A percentile compares a stretch with the other conserved stretches of the same genome.
These are phyloP conservation scores for Trichoderma citrinoviride DNA, from an alignment of 2,329 filamentous ascomycete species.

Conservation along the genomic window DNA sequence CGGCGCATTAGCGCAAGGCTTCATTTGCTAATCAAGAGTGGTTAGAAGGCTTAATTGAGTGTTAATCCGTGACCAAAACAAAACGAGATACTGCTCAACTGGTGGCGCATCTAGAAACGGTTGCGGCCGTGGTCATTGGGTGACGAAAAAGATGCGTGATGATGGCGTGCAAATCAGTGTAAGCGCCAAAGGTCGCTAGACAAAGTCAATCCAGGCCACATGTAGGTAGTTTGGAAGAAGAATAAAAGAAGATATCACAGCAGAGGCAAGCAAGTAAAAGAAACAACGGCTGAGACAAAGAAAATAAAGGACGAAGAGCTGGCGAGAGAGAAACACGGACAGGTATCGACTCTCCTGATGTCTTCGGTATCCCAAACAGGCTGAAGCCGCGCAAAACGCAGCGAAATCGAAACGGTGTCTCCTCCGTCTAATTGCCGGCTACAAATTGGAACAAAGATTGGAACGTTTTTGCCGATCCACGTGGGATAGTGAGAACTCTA, in stretches of 20 bases:
- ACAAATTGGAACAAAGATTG: neutral
- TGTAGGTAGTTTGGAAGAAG: neutral
- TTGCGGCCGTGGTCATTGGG: neutral
- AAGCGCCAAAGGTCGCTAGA: neutral
- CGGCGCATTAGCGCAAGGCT: too few species aligned
- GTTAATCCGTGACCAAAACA: too few species aligned
- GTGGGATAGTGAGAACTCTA: constrained; percentile 4
- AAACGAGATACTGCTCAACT: too few species aligned
- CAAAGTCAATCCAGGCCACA: neutral
- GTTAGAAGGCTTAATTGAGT: too few species aligned
- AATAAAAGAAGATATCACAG: neutral
- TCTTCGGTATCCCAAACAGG: too few species aligned
- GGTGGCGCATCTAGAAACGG: too few species aligned
- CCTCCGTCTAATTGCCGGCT: neutral
- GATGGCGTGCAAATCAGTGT: neutral
- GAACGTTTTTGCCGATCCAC: neutral
- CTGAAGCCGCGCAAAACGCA: too few species aligned
- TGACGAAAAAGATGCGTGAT: neutral
- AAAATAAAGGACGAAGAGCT: neutral
- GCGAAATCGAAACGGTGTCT: too few species aligned
- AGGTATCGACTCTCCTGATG: too few species aligned
- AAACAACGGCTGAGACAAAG: neutral
- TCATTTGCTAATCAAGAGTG: too few species aligned
- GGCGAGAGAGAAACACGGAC: too few species aligned
- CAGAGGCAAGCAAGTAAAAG: too few species aligned